Conservation (phyloP, 306 rosid species). For the Acmispon strigosus region DNA sequence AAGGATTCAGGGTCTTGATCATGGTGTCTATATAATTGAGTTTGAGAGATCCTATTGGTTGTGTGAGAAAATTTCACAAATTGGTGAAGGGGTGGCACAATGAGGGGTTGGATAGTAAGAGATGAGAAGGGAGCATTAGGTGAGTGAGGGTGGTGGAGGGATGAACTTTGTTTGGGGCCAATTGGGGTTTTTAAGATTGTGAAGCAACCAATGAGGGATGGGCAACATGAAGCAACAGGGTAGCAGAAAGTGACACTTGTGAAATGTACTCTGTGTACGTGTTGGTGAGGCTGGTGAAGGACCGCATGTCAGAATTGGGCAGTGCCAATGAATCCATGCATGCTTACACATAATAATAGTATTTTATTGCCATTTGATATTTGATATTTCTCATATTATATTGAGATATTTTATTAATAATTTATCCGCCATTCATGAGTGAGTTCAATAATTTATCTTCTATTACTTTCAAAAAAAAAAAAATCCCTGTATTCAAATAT, state of each 20-base stretch:
- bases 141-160: neutral
- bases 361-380: no score
- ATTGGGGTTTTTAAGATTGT: neutral
- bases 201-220: conserved; percentile 23
- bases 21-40: no score
- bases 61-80: no score
- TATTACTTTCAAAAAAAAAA: conserved; percentile 3
- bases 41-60: no score
- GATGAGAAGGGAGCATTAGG: no score
- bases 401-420: neutral
- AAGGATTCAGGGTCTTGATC: conserved; percentile 56
- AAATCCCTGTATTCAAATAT: conserved; percentile 1
- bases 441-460: neutral
- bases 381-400: no score
- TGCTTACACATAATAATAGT: conserved; percentile 27
- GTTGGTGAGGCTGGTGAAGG: conserved; percentile 20
- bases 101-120: no score
- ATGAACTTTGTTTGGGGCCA: neutral
- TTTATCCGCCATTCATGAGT: no score
- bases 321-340: conserved; percentile 43
- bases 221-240: conserved; percentile 37
- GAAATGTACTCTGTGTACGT: conserved; percentile 38
- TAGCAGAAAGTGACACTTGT: conserved; percentile 45
- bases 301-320: conserved; percentile 29
- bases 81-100: neutral